Conservation (phyloP, 2,329 filamentous ascomycete species). For the Scleromitrula shiraiana region DNA sequence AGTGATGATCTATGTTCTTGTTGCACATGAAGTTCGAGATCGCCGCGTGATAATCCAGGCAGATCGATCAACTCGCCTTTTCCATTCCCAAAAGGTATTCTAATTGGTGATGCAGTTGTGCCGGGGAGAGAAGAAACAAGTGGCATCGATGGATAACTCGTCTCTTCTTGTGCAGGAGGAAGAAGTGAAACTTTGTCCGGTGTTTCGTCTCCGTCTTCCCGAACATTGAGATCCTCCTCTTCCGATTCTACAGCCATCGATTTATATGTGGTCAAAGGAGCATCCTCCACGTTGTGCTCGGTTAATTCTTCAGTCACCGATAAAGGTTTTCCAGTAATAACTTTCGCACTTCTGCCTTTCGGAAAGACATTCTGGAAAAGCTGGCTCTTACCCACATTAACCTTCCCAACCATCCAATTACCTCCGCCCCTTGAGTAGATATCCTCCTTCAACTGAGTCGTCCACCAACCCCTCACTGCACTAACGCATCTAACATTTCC, state of each 20-base stretch:
- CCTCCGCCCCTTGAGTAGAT: slow-evolving; percentile 79
- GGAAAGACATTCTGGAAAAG: slow-evolving; percentile 85
- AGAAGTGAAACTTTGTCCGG: slow-evolving; percentile 45
- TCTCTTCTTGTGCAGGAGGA: slow-evolving; percentile 66
- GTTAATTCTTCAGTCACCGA: neutral
- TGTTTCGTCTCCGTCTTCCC: slow-evolving; percentile 10
- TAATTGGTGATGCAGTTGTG: slow-evolving; percentile 91
- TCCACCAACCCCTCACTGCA: slow-evolving; percentile 85
- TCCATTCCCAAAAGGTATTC: slow-evolving; percentile 78
- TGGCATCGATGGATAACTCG: slow-evolving; percentile 74
- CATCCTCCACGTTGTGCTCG: neutral
- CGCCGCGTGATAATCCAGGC: slow-evolving; percentile 71
- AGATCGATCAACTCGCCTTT: slow-evolving; percentile 90
- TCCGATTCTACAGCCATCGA: slow-evolving; percentile 8
- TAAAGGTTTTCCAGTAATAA: slow-evolving; percentile 1
- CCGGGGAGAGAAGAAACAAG: slow-evolving; percentile 80
- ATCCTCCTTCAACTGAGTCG: slow-evolving; percentile 73
- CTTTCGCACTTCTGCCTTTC: slow-evolving; percentile 46
- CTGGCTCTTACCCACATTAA: slow-evolving; percentile 93
- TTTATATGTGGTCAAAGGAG: neutral
- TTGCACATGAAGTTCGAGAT: slow-evolving; percentile 62
- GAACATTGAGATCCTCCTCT: slow-evolving; percentile 13
- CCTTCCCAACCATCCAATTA: slow-evolving; percentile 95
- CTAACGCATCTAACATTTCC: slow-evolving; percentile 86
- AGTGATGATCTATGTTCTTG: slow-evolving; percentile 58